phyloP scores from a whole-genome alignment of 2,329 filamentous ascomycete genomes.

The Aspergillus brunneoviolaceus region DNA sequence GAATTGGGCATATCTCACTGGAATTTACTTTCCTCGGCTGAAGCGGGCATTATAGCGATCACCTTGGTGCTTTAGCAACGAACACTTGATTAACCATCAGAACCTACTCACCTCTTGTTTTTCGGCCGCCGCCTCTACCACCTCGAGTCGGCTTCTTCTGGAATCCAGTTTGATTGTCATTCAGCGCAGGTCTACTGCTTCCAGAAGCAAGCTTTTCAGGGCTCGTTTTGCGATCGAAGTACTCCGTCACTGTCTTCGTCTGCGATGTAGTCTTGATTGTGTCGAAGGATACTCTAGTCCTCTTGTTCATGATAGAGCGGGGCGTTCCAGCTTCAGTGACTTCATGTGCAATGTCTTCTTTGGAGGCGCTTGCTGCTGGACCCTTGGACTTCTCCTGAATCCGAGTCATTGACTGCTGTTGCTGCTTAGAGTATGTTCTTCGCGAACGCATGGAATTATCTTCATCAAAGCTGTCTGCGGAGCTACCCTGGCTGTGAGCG shows the following conservation, averaged over 20 bases:
- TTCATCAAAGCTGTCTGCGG: neutral
- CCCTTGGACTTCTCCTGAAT: neutral
- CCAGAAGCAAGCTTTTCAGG: conserved; percentile 31
- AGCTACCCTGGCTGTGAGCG: neutral
- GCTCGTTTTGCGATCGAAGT: conserved; percentile 28
- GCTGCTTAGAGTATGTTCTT: conserved; percentile 23
- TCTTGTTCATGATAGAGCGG: conserved; percentile 11
- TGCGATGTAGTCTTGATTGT: conserved; percentile 13
- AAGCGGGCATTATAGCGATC: conserved; percentile 35
- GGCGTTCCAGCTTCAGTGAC: neutral
- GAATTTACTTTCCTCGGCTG: conserved; percentile 17
- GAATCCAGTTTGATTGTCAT: conserved; percentile 9
- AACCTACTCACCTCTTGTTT: conserved; percentile 28
- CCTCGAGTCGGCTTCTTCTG: conserved; percentile 13
- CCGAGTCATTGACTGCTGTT: conserved; percentile 4
- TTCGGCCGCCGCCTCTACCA: conserved; percentile 22
- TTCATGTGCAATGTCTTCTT: neutral
- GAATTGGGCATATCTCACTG: neutral
- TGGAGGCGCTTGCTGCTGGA: conserved; percentile 1
- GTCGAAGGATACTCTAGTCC: conserved; percentile 10
- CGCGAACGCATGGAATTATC: conserved; percentile 9
- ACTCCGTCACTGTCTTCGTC: conserved; percentile 19
- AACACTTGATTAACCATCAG: neutral
- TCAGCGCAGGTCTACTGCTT: conserved; percentile 23
- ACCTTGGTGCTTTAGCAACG: conserved; percentile 23